Percentiles rank a stretch among this genome's conserved stretches.
Conservation (phyloP, 78 protist genomes). For the Dictyostelium discoideum region dicty_2.7 NC_007090.3:4749501-4750000, state of each 20-base stretch:
- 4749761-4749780: conserved; percentile 10
- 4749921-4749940: background rate
- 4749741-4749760: conserved; percentile 27
- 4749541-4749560: conserved; percentile 9
- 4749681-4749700: conserved; percentile 11
- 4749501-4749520: conserved; percentile 39
- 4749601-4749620: conserved; percentile 8
- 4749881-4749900: conserved; percentile 18
- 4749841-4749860: conserved; percentile 21
- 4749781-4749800: conserved; percentile 17
- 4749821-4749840: conserved; percentile 4
- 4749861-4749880: conserved; percentile 17
- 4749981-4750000: conserved; percentile 3
- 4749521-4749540: background rate
- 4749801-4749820: conserved; percentile 63
- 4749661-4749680: background rate
- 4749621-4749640: conserved; percentile 26
- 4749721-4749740: conserved; percentile 9
- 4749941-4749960: conserved; percentile 20
- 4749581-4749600: background rate
- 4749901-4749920: background rate
- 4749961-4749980: conserved; percentile 50
- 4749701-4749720: conserved; percentile 5
- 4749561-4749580: background rate
- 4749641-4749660: background rate